A percentile compares a stretch with the other conserved stretches of the same genome.
Evolutionary conservation across 495 filamentous ascomycete genomes (phyloP).

Genomic region (Trichoderma erinaceum): DNA sequence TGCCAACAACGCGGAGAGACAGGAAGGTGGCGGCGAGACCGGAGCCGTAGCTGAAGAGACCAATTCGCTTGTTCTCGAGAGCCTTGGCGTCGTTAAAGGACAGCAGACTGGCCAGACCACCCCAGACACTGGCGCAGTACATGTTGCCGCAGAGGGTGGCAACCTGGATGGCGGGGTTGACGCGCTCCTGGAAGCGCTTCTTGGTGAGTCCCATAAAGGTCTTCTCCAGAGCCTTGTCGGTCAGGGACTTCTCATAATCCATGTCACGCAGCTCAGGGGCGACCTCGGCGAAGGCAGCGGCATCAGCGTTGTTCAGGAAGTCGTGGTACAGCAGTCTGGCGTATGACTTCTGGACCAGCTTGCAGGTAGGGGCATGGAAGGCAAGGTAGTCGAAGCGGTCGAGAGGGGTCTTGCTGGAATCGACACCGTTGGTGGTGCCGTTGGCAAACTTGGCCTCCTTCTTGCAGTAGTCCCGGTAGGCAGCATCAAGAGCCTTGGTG

Average conservation of each 20-base stretch:
- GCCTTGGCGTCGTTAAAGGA: slow-evolving; percentile 60
- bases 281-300: slow-evolving; percentile 76
- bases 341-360: slow-evolving; percentile 92
- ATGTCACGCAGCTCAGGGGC: slow-evolving; percentile 79
- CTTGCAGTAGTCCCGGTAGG: slow-evolving; percentile 91
- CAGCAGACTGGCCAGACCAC: slow-evolving; percentile 71
- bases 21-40: slow-evolving; percentile 88
- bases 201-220: slow-evolving; percentile 88
- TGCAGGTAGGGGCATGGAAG: slow-evolving; percentile 97
- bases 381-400: slow-evolving; percentile 94
- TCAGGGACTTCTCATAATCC: slow-evolving; percentile 76
- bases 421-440: slow-evolving; percentile 39
- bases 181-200: slow-evolving; percentile 88
- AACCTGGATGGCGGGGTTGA: slow-evolving; percentile 76
- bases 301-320: slow-evolving; percentile 71
- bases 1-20: slow-evolving; percentile 75
- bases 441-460: slow-evolving; percentile 59
- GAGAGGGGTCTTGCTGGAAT: slow-evolving; percentile 55
- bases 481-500: slow-evolving; percentile 86
- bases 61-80: slow-evolving; percentile 80
- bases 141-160: slow-evolving; percentile 97
- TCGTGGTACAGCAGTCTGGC: slow-evolving; percentile 96
- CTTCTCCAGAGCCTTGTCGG: slow-evolving; percentile 94
- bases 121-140: slow-evolving; percentile 95
- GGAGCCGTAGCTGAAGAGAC: slow-evolving; percentile 90